Conservation (phyloP, 2,329 filamentous ascomycete species). For the Graphilbum fragrans region DNA sequence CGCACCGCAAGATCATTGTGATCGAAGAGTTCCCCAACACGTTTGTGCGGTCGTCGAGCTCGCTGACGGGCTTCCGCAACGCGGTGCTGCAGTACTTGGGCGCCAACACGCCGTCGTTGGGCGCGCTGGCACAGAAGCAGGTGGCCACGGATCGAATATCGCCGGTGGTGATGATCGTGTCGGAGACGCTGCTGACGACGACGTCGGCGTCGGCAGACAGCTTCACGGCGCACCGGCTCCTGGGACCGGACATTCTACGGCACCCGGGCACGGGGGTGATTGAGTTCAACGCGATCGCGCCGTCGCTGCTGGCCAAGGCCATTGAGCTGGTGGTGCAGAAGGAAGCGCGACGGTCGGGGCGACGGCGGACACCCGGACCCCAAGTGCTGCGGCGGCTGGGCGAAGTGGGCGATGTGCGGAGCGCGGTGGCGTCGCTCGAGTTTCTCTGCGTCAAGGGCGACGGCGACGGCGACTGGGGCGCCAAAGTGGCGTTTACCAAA, state of each 20-base stretch:
- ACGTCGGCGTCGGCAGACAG: conserved; percentile 78
- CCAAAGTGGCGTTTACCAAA: conserved; percentile 60
- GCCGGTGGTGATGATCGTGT: conserved; percentile 81
- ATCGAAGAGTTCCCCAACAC: conserved; percentile 77
- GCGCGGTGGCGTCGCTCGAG: conserved; percentile 81
- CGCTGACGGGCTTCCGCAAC: conserved; percentile 59
- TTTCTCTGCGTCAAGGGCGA: conserved; percentile 83
- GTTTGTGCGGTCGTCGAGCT: conserved; percentile 51
- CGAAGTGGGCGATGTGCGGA: conserved; percentile 84
- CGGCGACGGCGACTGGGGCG: conserved; percentile 60
- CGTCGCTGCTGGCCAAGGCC: conserved; percentile 74
- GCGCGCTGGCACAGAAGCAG: conserved; percentile 25
- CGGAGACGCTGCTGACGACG: conserved; percentile 78
- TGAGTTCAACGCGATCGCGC: conserved; percentile 87
- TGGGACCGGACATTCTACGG: conserved; percentile 74
- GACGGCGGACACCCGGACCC: conserved; percentile 64
- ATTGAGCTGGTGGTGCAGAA: conserved; percentile 73
- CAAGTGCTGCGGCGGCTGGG: conserved; percentile 67
- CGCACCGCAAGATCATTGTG: conserved; percentile 47
- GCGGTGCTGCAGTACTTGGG: conserved; percentile 66
- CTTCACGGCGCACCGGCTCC: conserved; percentile 80
- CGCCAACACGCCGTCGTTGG: conserved; percentile 46
- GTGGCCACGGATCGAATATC: conserved; percentile 33
- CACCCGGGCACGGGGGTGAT: conserved; percentile 71
- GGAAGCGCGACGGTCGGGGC: conserved; percentile 67